Base-by-base conservation (phyloP, 2,329 filamentous ascomycete species). In the Epichloe gansuensis region DNA sequence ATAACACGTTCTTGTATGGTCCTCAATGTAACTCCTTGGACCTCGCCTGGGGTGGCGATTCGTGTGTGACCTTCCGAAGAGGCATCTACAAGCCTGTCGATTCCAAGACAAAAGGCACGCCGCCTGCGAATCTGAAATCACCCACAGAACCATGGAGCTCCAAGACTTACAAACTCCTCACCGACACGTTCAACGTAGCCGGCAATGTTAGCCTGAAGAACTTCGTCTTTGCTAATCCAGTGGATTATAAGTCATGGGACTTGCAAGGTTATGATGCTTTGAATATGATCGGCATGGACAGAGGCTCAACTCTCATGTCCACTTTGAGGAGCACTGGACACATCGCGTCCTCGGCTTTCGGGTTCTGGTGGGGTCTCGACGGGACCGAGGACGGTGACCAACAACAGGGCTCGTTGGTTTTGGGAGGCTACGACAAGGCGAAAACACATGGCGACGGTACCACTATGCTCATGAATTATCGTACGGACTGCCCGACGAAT, bases 291-390 rank as follows among this genome's bases (percentile, higher is more conserved):
- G 58, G 58, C 13, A 45, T 59, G 37, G 52, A 41, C 9, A n/a
- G 48, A 2, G 54, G 46, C 17, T 59, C 57, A 2, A 57, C 54
- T 0, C 21, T 57, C 15, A 11, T 58, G 12, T 38, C 41, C 2
- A 34, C 31, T 8, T 4, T 31, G 9, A 11, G 31, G 31, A 31
- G 31, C 31, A 31, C 57, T 1, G 21, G 52, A 1, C 17, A n/a
- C 3, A 56, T 58, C 4, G 48, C 51, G 1, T 57, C 55, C 2
- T 15, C 35, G 3, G 46, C 52, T 1, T 50, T 51, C 3, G 55
- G 55, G 8, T 58, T 52, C 44, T 59, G 42, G 25, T 59, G 56
- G 55, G 56, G 58, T 2, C 23, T 56, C 12, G 57, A 58, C 28
- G 46, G 50, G 2, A 6, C 34, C 5, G n/a, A 17, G 15, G 41